phyloP scores from a whole-genome alignment of 2,329 filamentous ascomycete genomes.

The Apiospora sp. region DNA sequence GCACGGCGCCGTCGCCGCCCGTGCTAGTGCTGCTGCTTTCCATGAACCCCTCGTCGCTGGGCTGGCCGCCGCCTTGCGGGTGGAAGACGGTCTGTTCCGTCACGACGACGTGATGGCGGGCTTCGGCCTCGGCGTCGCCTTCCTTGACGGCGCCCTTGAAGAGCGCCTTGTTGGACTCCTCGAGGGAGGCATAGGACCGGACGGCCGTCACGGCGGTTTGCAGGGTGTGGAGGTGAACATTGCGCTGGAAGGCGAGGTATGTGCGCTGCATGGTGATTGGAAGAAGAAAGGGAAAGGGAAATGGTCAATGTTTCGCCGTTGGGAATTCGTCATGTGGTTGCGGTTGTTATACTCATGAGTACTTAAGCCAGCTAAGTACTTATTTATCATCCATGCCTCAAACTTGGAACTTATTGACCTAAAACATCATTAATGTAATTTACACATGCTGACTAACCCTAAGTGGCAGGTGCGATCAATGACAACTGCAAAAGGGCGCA shows the following conservation, averaged over 20 bases:
- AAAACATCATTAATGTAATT: neutral
- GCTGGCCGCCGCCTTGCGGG: conserved; percentile 78
- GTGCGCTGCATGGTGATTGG: conserved; percentile 44
- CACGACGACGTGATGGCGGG: conserved; percentile 58
- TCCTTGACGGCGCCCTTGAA: conserved; percentile 65
- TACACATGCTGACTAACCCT: neutral
- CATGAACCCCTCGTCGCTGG: conserved; percentile 71
- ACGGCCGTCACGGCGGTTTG: conserved; percentile 53
- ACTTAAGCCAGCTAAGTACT: no score
- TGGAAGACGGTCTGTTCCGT: conserved; percentile 77
- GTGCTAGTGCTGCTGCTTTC: conserved; percentile 29
- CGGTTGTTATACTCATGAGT: neutral
- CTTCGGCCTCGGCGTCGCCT: conserved; percentile 4
- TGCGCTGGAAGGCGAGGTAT: conserved; percentile 49
- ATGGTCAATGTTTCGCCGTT: neutral
- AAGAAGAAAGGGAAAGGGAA: neutral
- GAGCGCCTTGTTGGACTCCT: conserved; percentile 59
- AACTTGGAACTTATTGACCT: no score
- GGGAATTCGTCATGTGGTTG: neutral
- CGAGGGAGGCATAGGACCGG: conserved; percentile 56
- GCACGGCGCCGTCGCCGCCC: conserved; percentile 32
- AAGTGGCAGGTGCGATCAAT: conserved; percentile 1
- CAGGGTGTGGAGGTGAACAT: conserved; percentile 42
- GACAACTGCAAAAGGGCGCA: neutral
- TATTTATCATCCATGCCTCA: no score